Base-by-base conservation (phyloP, 345 rosid genomes). In the Nasturtium officinale region DNA sequence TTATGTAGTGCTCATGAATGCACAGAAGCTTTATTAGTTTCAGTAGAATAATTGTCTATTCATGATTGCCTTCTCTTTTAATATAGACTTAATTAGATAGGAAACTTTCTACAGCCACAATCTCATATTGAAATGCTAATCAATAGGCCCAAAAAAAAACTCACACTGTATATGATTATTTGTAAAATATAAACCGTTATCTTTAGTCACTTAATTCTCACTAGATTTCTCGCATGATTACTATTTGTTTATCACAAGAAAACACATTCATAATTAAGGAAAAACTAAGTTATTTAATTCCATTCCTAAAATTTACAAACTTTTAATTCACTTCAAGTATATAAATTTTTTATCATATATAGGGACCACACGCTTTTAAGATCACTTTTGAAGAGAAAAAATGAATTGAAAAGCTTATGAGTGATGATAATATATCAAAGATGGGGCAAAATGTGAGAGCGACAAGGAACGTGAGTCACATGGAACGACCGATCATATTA, bases 381-480 rank as follows among this genome's bases (percentile, higher is more conserved):
- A 35, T 47, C 42, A 51, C 47, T 58, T 75, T 75, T 60, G 45
- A 35, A 40, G 60, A 5, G 40, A 57, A 2, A 59, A 18, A 62
- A 20, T 4, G 23, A 0, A 21, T 64, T 26, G 67, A 74, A 59
- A 67, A 67, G 78, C 13, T 67, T 50, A 25, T 54, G 65, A 69
- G 45, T 69, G 65, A 61, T 76, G 63, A 45, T 53, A 76, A 68
- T 76, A 58, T 29, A 52, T 52, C 43, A 25, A 12, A 76, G 69
- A 76, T 69, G 79, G 75, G 75, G 75, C 63, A 69, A 59, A 45
- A 54, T 53, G 11, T 76, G 79, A 76, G 65, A 76, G 79, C 74
- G 79, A 76, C 79, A 76, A 69, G 75, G 79, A 76, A 62, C 79
- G 70, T 76, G 75, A 69, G 79, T 76, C 79, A 76, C 79, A 75